Conservation (phyloP, 345 rosid species). For the Brassica carinata region DNA sequence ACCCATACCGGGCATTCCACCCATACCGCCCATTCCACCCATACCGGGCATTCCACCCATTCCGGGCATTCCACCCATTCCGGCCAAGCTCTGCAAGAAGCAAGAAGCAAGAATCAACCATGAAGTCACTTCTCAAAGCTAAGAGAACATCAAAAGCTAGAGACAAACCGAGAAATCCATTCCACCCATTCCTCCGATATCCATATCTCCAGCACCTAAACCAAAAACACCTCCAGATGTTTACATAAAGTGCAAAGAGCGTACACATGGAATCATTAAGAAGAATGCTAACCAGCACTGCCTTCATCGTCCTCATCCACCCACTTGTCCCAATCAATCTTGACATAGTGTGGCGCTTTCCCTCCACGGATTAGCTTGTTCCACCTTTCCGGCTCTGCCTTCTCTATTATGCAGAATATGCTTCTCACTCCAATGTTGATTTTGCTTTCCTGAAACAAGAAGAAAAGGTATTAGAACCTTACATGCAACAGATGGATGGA, state of each 20-base stretch:
- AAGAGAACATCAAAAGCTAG: slow-evolving; percentile 11
- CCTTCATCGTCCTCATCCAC: slow-evolving; percentile 85
- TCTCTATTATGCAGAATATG: slow-evolving; percentile 72
- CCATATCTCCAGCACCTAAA: slow-evolving; percentile 44
- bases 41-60: slow-evolving; percentile 17
- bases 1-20: slow-evolving; percentile 31
- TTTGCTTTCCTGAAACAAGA: slow-evolving; percentile 60
- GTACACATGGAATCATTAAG: neutral
- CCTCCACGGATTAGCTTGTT: slow-evolving; percentile 63
- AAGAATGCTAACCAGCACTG: slow-evolving; percentile 38
- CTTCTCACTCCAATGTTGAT: slow-evolving; percentile 69
- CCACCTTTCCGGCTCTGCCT: slow-evolving; percentile 83
- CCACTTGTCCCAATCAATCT: slow-evolving; percentile 96
- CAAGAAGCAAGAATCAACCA: slow-evolving; percentile 11
- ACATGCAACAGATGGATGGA: neutral
- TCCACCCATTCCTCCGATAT: slow-evolving; percentile 41
- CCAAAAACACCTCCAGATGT: slow-evolving; percentile 31
- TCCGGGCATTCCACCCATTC: slow-evolving; percentile 23
- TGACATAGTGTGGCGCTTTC: slow-evolving; percentile 73
- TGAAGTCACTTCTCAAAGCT: slow-evolving; percentile 15
- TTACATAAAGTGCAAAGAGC: neutral
- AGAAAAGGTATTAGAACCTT: neutral
- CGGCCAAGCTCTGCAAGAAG: slow-evolving; percentile 39
- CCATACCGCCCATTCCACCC: slow-evolving; percentile 34
- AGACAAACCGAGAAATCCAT: slow-evolving; percentile 46